Evolutionary conservation across 169 alveolate species (phyloP), one percentile per base, ranked within the genome.

Genomic region (Cryptosporidium sp.): DNA sequence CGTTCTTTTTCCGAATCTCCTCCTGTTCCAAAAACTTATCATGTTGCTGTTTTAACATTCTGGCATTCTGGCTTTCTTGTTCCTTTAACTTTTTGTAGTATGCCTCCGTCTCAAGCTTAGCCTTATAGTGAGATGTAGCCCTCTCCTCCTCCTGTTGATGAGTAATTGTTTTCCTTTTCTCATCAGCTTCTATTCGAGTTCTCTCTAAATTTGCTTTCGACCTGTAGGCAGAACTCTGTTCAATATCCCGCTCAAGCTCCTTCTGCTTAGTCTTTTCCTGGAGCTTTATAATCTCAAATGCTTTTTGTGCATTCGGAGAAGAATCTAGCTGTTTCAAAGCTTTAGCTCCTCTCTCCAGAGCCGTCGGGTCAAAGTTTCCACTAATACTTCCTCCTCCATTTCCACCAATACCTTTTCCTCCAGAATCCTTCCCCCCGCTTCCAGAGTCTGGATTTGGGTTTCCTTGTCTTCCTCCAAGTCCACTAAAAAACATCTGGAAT

Each of bases 311-410:
- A 86, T 97, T 96, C 0, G 98, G 96, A 16, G 98, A 95, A 48
- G 94, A 71, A 71, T 97, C 99, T 58, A 98, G 85, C 92, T 97
- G 98, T 93, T 96, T 97, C 86, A 97, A 94, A 14, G 99, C 99
- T 94, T 97, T 95, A 5, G 99, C 99, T 31, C 99, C 99, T 84
- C 99, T 95, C 94, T 98, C 99, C 69, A 98, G 95, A 1, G 99
- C 99, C 1, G 99, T 93, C 5, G 99, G 99, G 91, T 98, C 99
- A 92, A 98, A 94, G 26, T 80, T 62, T 12, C 89, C 89, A 48
- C n/a, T 80, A 35, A 80, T 80, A 9, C 62, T 80, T 33, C 45
- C 59, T 0, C 55, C 89, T 58, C 41, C 65, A 23, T 65, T 80
- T 4, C 71, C 84, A 4, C 5, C 21, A 5, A 45, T n/a, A 23